Evolutionary conservation across 1,139 yeast genomes (phyloP), one percentile per base, ranked within the genome.

Genomic region (Scheffersomyces titani): DNA sequence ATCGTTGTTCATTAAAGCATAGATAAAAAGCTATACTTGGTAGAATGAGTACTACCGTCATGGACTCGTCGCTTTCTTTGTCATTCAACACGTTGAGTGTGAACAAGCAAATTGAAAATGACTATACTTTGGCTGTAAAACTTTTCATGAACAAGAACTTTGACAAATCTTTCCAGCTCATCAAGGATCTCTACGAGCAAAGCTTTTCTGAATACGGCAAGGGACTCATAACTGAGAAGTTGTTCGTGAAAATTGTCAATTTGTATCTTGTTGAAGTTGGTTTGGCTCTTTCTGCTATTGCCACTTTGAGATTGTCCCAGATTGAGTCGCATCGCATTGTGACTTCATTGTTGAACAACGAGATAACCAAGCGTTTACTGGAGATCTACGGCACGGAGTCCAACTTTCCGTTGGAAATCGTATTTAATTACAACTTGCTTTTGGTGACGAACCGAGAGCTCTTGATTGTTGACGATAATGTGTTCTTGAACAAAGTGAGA

Each of bases 211-310:
- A 71, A 52, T 69, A 65, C 51, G 58, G 59, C 13, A 65, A 69
- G 46, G 76, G 73, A 18, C 60, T 66, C 44, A 68, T 77, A 19
- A 64, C 68, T 4, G 74, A 72, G 54, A 59, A 62, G n/a, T 58
- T 74, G 16, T 74, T 77, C 52, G 60, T 66, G 54, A 77, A 77
- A 60, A 72, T 78, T 21, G 63, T 76, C 45, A 70, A 71, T 52
- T 68, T 80, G 50, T 78, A 79, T 59, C 67, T 78, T 59, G 71
- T 76, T 2, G 74, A 76, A 57, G 63, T 75, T 3, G 83, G 83
- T 0, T 65, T 76, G 9, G 62, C 70, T 22, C 55, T 56, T 18
- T 50, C 53, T 18, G 49, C 49, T 19, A 22, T 16, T 6, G 20
- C 49, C 16, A 46, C 24, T 6, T 46, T 46, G n/a, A 13, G 49